Evolutionary conservation across 2,329 filamentous ascomycete genomes (phyloP).

Genomic region (Phialocephala sp.): DNA sequence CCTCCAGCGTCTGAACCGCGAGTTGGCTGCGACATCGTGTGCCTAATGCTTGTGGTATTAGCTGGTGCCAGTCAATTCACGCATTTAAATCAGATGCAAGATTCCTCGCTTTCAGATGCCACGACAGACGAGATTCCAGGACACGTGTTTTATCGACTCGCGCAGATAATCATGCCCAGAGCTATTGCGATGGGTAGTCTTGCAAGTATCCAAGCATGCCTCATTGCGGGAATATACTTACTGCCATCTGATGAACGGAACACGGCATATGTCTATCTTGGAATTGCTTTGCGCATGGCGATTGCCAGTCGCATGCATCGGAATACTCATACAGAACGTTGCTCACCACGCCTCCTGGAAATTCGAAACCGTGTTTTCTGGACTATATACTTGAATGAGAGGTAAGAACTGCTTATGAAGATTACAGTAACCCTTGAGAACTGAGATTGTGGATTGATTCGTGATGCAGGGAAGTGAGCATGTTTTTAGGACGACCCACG

Average conservation of each 20-base stretch:
- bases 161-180: constrained; percentile 7
- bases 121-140: constrained; percentile 1
- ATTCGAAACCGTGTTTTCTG: constrained; percentile 12
- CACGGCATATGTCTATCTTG: constrained; percentile 8
- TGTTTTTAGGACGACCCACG: constrained; percentile 2
- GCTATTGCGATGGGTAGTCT: constrained; percentile 5
- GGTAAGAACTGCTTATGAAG: constrained; percentile 5
- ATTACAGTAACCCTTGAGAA: background rate
- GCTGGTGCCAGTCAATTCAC: constrained; percentile 8
- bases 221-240: constrained; percentile 7
- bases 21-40: constrained; percentile 3
- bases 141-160: constrained; percentile 1
- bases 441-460: constrained; percentile 2
- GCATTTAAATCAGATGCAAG: constrained; percentile 6
- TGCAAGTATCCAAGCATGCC: constrained; percentile 8
- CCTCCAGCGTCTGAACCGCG: background rate
- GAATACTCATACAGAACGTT: constrained; percentile 2
- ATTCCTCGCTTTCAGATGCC: background rate
- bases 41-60: constrained; percentile 6
- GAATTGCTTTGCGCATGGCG: constrained; percentile 11
- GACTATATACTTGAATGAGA: constrained; percentile 13
- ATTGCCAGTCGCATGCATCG: constrained; percentile 12
- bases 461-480: background rate
- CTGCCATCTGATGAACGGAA: constrained; percentile 3
- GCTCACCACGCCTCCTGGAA: constrained; percentile 2